Percentiles rank a stretch among this genome's conserved stretches.
Conservation (phyloP, 139 green algal genomes). For the Picochlorum sp. region DNA sequence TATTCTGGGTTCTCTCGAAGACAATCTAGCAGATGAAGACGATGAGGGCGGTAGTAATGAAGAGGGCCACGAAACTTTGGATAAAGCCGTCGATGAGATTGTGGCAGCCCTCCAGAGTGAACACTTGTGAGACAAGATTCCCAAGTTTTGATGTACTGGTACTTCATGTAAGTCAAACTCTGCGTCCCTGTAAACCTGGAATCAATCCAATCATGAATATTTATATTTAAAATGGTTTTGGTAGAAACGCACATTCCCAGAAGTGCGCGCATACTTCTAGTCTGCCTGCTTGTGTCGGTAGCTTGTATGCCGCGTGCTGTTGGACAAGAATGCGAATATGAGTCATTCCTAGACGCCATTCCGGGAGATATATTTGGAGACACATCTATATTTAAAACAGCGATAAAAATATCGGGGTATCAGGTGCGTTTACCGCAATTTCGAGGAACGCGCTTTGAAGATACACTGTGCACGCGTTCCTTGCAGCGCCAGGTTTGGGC, state of each 20-base stretch:
- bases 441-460: no score
- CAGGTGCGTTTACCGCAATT: not conserved
- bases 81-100: not conserved
- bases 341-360: conserved; percentile 6
- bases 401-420: conserved; percentile 12
- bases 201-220: no score
- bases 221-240: no score
- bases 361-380: conserved; percentile 4
- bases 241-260: no score
- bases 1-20: conserved; percentile 39
- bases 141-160: no score
- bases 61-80: conserved; percentile 10
- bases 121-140: not conserved
- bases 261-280: no score
- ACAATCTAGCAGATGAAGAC: conserved; percentile 39
- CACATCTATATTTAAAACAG: conserved; percentile 6
- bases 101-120: not conserved
- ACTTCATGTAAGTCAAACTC: no score
- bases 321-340: conserved; percentile 8
- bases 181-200: no score
- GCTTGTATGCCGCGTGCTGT: not conserved
- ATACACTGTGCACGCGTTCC: no score
- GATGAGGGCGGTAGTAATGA: conserved; percentile 32
- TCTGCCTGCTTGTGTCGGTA: no score
- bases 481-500: no score